Base-by-base conservation (phyloP, 352 stramenopile species). In the Globisporangium viniferum region DNA sequence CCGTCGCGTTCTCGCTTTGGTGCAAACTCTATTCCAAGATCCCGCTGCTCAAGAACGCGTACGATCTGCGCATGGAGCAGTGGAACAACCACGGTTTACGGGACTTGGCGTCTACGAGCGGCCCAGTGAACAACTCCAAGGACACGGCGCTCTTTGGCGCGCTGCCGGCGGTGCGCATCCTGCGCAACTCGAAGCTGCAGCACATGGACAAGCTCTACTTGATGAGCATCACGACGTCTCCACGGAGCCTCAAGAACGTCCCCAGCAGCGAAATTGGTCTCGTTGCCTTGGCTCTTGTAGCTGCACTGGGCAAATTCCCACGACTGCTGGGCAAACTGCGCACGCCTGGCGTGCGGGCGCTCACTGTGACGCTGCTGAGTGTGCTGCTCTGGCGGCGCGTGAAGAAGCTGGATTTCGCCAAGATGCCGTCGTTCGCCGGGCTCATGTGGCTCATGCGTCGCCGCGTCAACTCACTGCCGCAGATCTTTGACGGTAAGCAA, bases 171-270 rank as follows among this genome's bases (percentile, higher is more conserved):
- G 56, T 49, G 0, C 74, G 81, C 44, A 73, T 92, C 53, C 61
- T 68, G 31, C 77, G 72, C 55, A 92, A 92, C 41, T 73, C 73
- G 22, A 61, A 72, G 53, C 70, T 92, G 12, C 29, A 76, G 10
- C 67, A 89, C 58, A 89, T 89, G 80, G 78, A 89, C 36, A 84
- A 85, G 67, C 49, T 86, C 35, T 78, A 80, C 56, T 73, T 92
- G 33, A 66, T 92, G 22, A 92, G 84, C 71, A 92, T 93, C 65
- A 78, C 81, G n/a, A 91, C 85, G 39, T 90, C 75, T 0, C 78
- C 83, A 0, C 78, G 76, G 62, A 82, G 68, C 15, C 68, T 80
- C 20, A 68, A 68, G 63, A 71, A 88, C 53, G 64, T 78, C 2
- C 80, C 80, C 0, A 63, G 78, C 5, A 46, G 71, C 0, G 81